Percentiles rank a stretch among this genome's conserved stretches.
Conservation (phyloP, 2,329 filamentous ascomycete genomes). For the Aspergillus felis region DNA sequence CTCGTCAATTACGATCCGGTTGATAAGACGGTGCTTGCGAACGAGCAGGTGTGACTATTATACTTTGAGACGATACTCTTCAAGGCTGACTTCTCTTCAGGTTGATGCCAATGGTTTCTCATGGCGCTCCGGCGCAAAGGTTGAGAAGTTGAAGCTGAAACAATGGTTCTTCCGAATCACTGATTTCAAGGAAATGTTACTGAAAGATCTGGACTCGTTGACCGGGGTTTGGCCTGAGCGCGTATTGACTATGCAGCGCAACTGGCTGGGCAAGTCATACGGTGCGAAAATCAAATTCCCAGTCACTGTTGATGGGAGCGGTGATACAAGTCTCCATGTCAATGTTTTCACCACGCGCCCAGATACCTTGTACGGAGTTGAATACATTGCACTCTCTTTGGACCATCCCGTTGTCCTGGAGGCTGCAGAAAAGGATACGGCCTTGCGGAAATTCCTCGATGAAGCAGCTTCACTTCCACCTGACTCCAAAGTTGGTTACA, state of each 20-base stretch:
- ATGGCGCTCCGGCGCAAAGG: conserved; percentile 82
- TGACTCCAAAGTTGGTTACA: conserved; percentile 62
- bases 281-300: conserved; percentile 71
- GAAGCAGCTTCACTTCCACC: conserved; percentile 49
- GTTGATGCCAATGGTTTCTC: conserved; percentile 81
- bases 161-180: conserved; percentile 92
- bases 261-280: conserved; percentile 79
- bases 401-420: conserved; percentile 65
- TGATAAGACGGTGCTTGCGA: conserved; percentile 83
- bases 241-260: conserved; percentile 76
- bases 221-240: conserved; percentile 73
- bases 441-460: conserved; percentile 66
- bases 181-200: conserved; percentile 66
- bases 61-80: not conserved
- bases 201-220: conserved; percentile 67
- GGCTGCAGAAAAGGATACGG: conserved; percentile 56
- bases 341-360: conserved; percentile 80
- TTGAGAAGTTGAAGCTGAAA: conserved; percentile 72
- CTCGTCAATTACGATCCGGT: conserved; percentile 88
- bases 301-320: conserved; percentile 41
- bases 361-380: conserved; percentile 82
- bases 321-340: conserved; percentile 43
- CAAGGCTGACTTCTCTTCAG: conserved; percentile 16
- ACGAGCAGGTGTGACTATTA: conserved; percentile 61
- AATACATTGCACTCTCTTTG: conserved; percentile 76